Evolutionary conservation across 805 yeast species (phyloP).

Genomic region (Candida khao-thaluensis): DNA sequence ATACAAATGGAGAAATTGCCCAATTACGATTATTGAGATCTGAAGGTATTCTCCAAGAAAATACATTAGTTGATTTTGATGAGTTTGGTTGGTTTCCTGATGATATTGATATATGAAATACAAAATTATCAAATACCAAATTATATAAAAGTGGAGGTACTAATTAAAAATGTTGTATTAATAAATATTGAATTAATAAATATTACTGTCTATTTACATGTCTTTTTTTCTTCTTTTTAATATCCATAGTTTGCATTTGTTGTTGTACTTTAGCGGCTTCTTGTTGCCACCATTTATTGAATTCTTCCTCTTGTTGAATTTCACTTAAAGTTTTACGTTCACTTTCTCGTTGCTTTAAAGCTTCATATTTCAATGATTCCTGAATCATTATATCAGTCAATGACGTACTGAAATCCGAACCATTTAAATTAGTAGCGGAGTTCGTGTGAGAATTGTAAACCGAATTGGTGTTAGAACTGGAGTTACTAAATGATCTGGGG

Average conservation of each 20-base stretch:
- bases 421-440: not conserved
- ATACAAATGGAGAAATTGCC: conserved; percentile 36
- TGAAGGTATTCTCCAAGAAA: conserved; percentile 49
- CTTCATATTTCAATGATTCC: conserved; percentile 42
- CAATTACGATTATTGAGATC: conserved; percentile 46
- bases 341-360: conserved; percentile 24
- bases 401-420: conserved; percentile 14
- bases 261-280: conserved; percentile 68
- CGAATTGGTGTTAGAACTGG: not conserved
- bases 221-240: conserved; percentile 9
- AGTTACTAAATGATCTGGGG: not conserved
- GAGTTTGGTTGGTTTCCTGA: conserved; percentile 73
- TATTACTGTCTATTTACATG: conserved; percentile 2
- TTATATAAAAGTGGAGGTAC: too few relatives aligned
- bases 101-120: conserved; percentile 27
- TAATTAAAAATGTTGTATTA: too few relatives aligned
- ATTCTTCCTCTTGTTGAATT: conserved; percentile 77
- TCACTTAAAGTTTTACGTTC: conserved; percentile 57
- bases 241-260: conserved; percentile 20
- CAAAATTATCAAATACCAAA: too few relatives aligned
- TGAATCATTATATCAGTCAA: conserved; percentile 46
- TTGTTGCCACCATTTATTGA: conserved; percentile 84
- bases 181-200: not conserved
- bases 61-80: conserved; percentile 38
- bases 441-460: not conserved